Base-by-base conservation (phyloP, 2,329 filamentous ascomycete genomes). In the Phialocephala sp. region DNA sequence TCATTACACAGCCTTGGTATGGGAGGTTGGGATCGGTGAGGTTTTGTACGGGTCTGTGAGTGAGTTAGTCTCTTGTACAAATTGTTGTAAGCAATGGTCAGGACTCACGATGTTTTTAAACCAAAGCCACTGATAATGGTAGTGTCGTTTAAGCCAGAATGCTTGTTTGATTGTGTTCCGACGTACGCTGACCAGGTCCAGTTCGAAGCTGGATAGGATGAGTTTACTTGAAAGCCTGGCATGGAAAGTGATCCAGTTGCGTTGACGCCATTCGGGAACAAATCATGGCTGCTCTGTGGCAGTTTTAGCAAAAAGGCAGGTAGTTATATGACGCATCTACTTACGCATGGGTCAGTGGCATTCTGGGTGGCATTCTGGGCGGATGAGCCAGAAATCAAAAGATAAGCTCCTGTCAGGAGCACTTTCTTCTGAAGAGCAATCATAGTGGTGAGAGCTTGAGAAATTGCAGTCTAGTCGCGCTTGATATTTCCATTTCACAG, bases 101-200 rank as follows among this genome's bases (percentile, higher is more conserved):
- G 18, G 4, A 50, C n/a, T 24, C 22, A 50, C 45, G n/a, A 50
- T 24, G 45, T 50, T 11, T 22, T 22, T 11, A 50, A 14, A 11
- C 45, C 45, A 50, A 50, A 50, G 4, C 45, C n/a, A 24, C n/a
- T 50, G 8, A 11, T 20, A 3, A 50, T 24, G 6, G n/a, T 20
- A 24, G 45, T 50, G 45, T 12, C 20, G 22, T 50, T 24, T 5
- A 8, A 12, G 12, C 9, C n/a, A 32, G 27, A 32, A 3, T 32
- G 27, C 8, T 50, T n/a, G 12, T 9, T 20, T 6, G 11, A 50
- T 24, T 8, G n/a, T 24, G 45, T 50, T 11, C 45, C 45, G n/a
- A 50, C 45, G n/a, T 50, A 50, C 11, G 45, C 45, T 50, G 45
- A 50, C 45, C 45, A 50, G 12, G 45, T 50, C 45, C 45, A 50